phyloP scores from a whole-genome alignment of 768 basidiomycete genomes.

The Mycena venus region DNA sequence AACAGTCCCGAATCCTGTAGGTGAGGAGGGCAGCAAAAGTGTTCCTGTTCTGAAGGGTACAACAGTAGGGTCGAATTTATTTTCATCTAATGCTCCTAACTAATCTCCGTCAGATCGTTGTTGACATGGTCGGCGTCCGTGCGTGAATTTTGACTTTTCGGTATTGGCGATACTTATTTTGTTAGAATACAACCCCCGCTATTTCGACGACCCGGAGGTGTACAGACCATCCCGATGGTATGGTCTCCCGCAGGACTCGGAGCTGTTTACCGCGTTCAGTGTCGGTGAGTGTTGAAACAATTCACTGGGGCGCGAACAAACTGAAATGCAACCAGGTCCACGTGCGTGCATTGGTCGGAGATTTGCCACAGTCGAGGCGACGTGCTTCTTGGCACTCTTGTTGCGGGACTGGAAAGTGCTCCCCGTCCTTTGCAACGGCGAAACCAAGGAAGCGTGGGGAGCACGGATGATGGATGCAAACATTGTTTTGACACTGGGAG shows the following conservation, averaged over 20 bases:
- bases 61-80: slow-evolving; percentile 6
- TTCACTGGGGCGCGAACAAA: background rate
- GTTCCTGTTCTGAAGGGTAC: slow-evolving; percentile 40
- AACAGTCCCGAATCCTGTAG: slow-evolving; percentile 41
- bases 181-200: slow-evolving; percentile 64
- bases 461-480: slow-evolving; percentile 38
- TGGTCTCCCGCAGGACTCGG: slow-evolving; percentile 55
- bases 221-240: slow-evolving; percentile 68
- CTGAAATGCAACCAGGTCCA: slow-evolving; percentile 43
- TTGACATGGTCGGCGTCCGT: slow-evolving; percentile 47
- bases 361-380: slow-evolving; percentile 59
- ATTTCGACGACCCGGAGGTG: slow-evolving; percentile 61
- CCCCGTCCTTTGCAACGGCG: slow-evolving; percentile 41
- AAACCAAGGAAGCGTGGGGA: slow-evolving; percentile 45
- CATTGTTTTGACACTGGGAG: slow-evolving; percentile 41
- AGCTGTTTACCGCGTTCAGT: slow-evolving; percentile 62
- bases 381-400: slow-evolving; percentile 56
- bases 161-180: background rate
- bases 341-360: slow-evolving; percentile 58
- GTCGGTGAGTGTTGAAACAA: slow-evolving; percentile 30
- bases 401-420: slow-evolving; percentile 59
- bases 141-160: slow-evolving; percentile 1
- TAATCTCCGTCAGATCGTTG: slow-evolving; percentile 35
- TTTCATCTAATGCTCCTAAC: too few species aligned
- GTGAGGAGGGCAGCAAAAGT: slow-evolving; percentile 38